Evolutionary conservation across 768 basidiomycete species (phyloP).

Genomic region (Naganishia onofrii): DNA sequence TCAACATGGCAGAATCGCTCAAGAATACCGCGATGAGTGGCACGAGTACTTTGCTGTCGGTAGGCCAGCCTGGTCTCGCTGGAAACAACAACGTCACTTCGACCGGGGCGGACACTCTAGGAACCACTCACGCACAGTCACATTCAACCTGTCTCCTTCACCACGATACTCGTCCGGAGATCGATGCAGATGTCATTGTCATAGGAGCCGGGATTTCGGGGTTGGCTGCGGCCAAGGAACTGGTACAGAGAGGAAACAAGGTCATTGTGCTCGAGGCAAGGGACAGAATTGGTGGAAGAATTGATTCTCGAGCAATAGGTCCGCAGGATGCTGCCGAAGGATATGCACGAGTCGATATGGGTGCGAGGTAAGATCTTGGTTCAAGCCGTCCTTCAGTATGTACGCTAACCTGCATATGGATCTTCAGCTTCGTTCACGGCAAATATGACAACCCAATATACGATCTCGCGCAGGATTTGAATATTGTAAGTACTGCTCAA

Average conservation of each 20-base stretch:
- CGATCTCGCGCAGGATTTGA: conserved; percentile 27
- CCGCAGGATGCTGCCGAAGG: not conserved
- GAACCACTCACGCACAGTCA: not conserved
- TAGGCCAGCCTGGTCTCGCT: not conserved
- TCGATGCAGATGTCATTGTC: conserved; percentile 20
- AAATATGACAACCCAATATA: conserved; percentile 33
- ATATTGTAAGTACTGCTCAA: conserved; percentile 14
- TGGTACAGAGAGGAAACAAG: conserved; percentile 38
- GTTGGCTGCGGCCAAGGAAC: conserved; percentile 37
- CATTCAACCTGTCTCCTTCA: not conserved
- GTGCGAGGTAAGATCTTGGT: conserved; percentile 17
- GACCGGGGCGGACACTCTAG: not conserved
- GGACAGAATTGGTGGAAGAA: conserved; percentile 44
- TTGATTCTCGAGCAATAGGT: conserved; percentile 11
- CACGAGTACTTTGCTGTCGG: not conserved
- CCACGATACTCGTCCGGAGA: not conserved
- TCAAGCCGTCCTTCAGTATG: too few relatives aligned
- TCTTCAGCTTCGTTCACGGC: conserved; percentile 23
- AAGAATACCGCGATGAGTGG: not conserved
- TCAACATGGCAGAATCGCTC: conserved; percentile 11
- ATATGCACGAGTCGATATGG: conserved; percentile 15
- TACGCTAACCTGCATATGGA: not conserved
- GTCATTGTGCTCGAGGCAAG: conserved; percentile 49
- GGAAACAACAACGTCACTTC: not conserved
- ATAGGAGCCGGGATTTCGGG: conserved; percentile 28